Conservation (phyloP, 2,329 filamentous ascomycete species). For the Parasarocladium wereldwijsianum region DNA sequence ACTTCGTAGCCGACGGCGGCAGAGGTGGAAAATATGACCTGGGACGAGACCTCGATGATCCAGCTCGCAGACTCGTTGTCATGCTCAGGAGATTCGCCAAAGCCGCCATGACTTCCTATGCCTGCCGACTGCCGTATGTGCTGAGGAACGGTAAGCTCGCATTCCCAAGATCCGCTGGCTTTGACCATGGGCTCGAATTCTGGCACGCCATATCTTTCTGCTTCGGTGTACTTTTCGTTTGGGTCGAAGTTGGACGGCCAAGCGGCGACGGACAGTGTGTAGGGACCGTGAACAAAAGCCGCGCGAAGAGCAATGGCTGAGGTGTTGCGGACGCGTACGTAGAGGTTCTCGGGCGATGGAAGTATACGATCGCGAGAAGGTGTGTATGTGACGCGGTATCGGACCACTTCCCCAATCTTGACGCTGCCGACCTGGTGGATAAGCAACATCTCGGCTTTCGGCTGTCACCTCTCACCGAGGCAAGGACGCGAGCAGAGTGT, state of each 20-base stretch:
- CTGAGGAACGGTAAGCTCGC: constrained; percentile 66
- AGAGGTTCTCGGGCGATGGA: constrained; percentile 65
- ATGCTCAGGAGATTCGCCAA: constrained; percentile 28
- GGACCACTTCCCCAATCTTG: constrained; percentile 86
- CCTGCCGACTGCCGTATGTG: constrained; percentile 54
- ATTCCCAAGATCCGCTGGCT: constrained; percentile 76
- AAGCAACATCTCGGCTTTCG: constrained; percentile 72
- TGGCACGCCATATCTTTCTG: constrained; percentile 59
- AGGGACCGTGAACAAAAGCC: constrained; percentile 91
- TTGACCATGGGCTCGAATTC: constrained; percentile 96
- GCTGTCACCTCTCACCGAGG: no score
- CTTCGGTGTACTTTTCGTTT: constrained; percentile 58
- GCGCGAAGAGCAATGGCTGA: constrained; percentile 82
- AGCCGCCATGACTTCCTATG: constrained; percentile 26
- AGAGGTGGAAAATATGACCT: constrained; percentile 84
- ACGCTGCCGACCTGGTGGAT: constrained; percentile 82
- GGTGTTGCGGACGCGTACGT: constrained; percentile 83
- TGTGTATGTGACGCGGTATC: constrained; percentile 85
- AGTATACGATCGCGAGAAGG: constrained; percentile 80
- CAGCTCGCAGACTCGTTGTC: constrained; percentile 54
- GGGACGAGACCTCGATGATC: constrained; percentile 82
- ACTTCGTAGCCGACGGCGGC: constrained; percentile 83
- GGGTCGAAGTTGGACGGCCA: constrained; percentile 76
- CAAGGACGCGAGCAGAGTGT: no score
- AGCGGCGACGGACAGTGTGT: constrained; percentile 74